Evolutionary conservation across 176 grass and related monocot genomes (phyloP).

Genomic region (Eremochloa ophiuroides): DNA sequence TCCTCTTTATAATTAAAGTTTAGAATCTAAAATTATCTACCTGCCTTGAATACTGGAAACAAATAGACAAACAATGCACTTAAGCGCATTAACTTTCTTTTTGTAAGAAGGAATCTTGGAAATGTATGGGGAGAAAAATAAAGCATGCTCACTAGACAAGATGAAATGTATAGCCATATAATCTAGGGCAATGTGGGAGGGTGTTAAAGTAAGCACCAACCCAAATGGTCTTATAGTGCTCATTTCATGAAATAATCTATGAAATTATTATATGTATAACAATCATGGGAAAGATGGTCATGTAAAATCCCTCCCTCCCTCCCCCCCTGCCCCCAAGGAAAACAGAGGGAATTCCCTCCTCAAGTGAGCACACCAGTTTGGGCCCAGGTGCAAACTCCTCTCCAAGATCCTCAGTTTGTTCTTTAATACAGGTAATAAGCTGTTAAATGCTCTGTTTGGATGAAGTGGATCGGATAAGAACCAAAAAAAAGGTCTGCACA

Average conservation of each 20-base stretch:
- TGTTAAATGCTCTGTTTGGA: not conserved
- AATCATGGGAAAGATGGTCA: not conserved
- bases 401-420: not conserved
- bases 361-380: not conserved
- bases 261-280: not conserved
- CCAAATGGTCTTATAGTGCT: not conserved
- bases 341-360: not conserved
- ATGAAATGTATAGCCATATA: not conserved
- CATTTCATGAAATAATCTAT: not conserved
- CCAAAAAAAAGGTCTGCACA: not conserved
- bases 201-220: not conserved
- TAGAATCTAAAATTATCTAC: not conserved
- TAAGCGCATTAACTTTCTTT: not conserved
- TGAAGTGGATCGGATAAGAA: not conserved
- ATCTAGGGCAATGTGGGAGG: not conserved
- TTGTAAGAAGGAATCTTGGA: not conserved
- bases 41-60: not conserved
- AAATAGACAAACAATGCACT: not conserved
- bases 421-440: not conserved
- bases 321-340: no score
- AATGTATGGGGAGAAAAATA: not conserved
- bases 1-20: not conserved
- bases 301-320: no score
- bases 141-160: not conserved
- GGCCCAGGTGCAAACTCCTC: not conserved